Evolutionary conservation across 2,329 filamentous ascomycete genomes (phyloP), one percentile per base, ranked within the genome.

Genomic region (Lizonia empirigonia): DNA sequence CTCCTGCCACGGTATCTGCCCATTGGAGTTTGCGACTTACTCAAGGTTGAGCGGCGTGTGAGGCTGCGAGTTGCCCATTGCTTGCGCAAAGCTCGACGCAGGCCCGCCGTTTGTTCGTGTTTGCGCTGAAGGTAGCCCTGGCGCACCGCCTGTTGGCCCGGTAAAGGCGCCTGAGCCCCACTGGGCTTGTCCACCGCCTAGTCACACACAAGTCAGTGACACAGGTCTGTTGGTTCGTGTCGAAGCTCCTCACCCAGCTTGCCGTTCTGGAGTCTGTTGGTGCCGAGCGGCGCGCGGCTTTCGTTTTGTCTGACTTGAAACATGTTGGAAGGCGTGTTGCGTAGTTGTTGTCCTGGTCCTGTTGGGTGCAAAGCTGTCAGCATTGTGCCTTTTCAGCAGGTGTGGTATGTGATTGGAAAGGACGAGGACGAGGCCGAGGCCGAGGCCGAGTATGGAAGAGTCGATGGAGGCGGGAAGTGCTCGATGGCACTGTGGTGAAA

Each of bases 41-140:
- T 81, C 81, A 46, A 81, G 74, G 67, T 84, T 82, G 61, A 84
- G 70, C 50, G 81, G 77, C 20, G 80, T 78, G 47, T 78, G 76
- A 36, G 79, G 74, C 65, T 82, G 80, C 32, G 79, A 81, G 38
- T 76, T 78, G 38, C 78, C 76, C 57, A 83, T 77, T 56, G 79
- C 82, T 70, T 83, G 81, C 56, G 81, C 81, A 67, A 83, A 84
- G 60, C 77, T 82, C 36, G 78, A 78, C 66, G 81, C 75, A 20
- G 74, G 74, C 41, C 75, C 62, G 13, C 69, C 77, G 63, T 81
- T 77, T 59, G 74, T 75, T 67, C 80, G 76, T 65, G 80, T 72
- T 67, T 80, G 80, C 55, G 73, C 74, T 54, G 70, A 76, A 50
- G 79, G 76, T 53, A 83, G 70, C 45, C 78, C 78, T 54, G 80